phyloP scores from a whole-genome alignment of 2,329 filamentous ascomycete species.

The Ceratocystiopsis minuta region DNA sequence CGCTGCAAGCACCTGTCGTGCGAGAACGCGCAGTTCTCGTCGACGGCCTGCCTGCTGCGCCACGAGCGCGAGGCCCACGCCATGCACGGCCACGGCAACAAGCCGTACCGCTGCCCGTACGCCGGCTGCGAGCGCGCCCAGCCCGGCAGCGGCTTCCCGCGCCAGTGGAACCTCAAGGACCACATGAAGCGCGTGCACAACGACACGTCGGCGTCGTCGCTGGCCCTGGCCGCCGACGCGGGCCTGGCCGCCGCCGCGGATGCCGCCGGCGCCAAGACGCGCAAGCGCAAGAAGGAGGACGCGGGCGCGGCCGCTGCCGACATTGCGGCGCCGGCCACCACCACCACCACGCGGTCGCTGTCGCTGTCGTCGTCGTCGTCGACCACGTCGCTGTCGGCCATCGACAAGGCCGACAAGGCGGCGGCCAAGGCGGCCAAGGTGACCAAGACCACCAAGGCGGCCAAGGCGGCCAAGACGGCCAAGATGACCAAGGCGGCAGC shows the following conservation, averaged over 20 bases:
- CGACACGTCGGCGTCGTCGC: slow-evolving; percentile 32
- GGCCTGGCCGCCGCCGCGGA: too few relatives aligned
- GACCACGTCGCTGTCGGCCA: slow-evolving; percentile 1
- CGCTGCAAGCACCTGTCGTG: slow-evolving; percentile 76
- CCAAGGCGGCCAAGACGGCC: too few relatives aligned
- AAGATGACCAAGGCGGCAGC: too few relatives aligned
- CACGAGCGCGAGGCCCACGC: slow-evolving; percentile 93
- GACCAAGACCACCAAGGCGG: too few relatives aligned
- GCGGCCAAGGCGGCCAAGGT: too few relatives aligned
- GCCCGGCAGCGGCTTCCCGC: slow-evolving; percentile 74
- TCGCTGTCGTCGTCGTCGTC: slow-evolving; percentile 12
- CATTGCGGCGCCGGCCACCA: slow-evolving; percentile 16
- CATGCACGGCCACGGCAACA: slow-evolving; percentile 85
- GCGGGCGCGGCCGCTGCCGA: too few relatives aligned
- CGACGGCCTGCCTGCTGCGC: slow-evolving; percentile 81
- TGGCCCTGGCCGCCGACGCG: too few relatives aligned
- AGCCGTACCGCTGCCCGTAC: slow-evolving; percentile 79
- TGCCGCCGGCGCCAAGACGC: slow-evolving; percentile 21
- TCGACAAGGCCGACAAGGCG: too few relatives aligned
- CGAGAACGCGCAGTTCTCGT: slow-evolving; percentile 78
- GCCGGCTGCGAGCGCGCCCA: slow-evolving; percentile 71
- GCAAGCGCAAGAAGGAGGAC: slow-evolving; percentile 38
- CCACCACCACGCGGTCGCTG: slow-evolving; percentile 17
- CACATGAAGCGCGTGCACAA: slow-evolving; percentile 94
- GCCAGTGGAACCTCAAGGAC: slow-evolving; percentile 89